These are phyloP conservation scores for Gonapodya prolifera DNA, from an alignment of 192 early-diverging fungal species.

Conservation along the genomic window DNA sequence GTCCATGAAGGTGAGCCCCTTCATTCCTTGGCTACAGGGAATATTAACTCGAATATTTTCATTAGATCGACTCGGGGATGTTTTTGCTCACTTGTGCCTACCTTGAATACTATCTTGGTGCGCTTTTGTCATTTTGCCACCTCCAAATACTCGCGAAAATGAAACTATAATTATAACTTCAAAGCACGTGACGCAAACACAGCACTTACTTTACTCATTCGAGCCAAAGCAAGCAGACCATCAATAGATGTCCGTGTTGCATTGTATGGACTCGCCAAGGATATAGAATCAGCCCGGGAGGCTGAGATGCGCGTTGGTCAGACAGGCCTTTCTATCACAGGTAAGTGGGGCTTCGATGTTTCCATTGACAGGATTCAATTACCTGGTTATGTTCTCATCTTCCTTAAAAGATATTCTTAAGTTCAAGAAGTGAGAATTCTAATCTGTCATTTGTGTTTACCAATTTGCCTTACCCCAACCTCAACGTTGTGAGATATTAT, in stretches of 20 bases:
- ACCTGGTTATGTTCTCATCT: too few species aligned
- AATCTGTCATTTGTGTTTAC: too few species aligned
- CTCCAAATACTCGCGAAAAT: too few species aligned
- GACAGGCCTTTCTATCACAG: background rate
- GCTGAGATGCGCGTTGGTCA: background rate
- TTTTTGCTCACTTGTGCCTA: background rate
- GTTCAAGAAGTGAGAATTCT: background rate
- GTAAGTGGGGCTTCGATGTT: background rate
- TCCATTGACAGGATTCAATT: too few species aligned
- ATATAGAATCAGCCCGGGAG: background rate
- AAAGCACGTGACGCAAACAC: background rate
- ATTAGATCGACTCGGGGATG: background rate
- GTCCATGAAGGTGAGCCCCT: background rate
- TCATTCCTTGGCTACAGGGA: background rate
- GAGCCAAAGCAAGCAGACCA: background rate
- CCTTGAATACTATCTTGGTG: background rate
- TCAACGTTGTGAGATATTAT: background rate
- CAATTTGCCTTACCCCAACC: too few species aligned
- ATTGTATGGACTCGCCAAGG: background rate
- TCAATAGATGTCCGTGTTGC: background rate
- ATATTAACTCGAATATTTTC: background rate
- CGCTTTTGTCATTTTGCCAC: too few species aligned
- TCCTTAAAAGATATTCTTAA: background rate
- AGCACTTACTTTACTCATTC: background rate
- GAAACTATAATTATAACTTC: background rate